Evolutionary conservation across 495 filamentous ascomycete species (phyloP), one percentile per base, ranked within the genome.

Genomic region (Neurospora tetrasperma): DNA sequence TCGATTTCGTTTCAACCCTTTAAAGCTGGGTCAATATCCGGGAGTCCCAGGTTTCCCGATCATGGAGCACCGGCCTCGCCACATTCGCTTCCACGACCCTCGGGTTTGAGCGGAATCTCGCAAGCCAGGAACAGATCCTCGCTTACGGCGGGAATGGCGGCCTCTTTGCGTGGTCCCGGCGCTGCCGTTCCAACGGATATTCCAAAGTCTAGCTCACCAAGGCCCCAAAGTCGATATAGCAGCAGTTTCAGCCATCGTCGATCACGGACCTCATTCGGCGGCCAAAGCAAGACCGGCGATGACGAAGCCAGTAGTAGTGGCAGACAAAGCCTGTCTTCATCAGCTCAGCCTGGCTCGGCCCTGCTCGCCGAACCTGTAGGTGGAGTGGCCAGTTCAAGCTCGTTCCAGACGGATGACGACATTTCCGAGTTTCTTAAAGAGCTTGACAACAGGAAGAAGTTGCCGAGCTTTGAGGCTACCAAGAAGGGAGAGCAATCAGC

Each of bases 1-100:
- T 98, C 94, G 0, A 88, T 97, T 18, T 97, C 94, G 3, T 97
- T 97, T 78, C 92, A 94, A 78, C 84, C 95, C 1, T 99, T 99
- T 83, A 99, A 98, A 82, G 93, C 94, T 8, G 93, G 94, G 10
- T 94, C 95, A 23, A 86, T 99, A 20, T 96, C 94, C 18, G 92
- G 92, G n/a, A 98, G 95, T 11, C 96, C 96, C 16, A 79, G 83
- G 42, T 44, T 79, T 12, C 59, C 75, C 6, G 81, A 80, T 3
- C 80, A 84, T 59, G 84, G 85, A 54, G 75, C 79, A 31, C 84
- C 84, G 7, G 77, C 82, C 18, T 95, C 91, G 6, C 93, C 93
- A 40, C 88, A 87, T 38, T 90, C 88, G 2, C 78, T 89, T 8
- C 79, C 80, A 2, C 81, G 86, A 27, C 77, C 83, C 23, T 85